phyloP scores from a whole-genome alignment of 1,284 basidiomycete genomes.

The Sporisorium sorghi region DNA sequence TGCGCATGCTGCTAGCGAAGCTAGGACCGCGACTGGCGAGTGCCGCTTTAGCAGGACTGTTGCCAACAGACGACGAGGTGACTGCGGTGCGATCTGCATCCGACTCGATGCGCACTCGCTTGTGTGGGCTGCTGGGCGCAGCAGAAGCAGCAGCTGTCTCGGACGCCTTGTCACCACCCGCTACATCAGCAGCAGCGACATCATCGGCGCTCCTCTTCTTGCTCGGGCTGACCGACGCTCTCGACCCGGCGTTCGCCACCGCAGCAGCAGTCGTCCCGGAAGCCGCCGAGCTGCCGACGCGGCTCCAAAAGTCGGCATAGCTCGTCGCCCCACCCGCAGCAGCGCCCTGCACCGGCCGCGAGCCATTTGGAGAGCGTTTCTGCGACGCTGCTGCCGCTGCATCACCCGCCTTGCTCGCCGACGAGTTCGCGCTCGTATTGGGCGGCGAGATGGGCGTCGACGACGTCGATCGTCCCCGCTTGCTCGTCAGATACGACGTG shows the following conservation, averaged over 20 bases:
- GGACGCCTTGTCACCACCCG: not conserved
- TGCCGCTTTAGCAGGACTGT: constrained; percentile 37
- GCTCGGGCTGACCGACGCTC: constrained; percentile 28
- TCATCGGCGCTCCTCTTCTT: constrained; percentile 48
- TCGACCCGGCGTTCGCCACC: too few relatives aligned
- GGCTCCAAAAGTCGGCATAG: constrained; percentile 61
- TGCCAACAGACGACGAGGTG: constrained; percentile 6
- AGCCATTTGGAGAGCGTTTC: constrained; percentile 17
- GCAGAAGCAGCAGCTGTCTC: too few relatives aligned
- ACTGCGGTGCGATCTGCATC: constrained; percentile 17
- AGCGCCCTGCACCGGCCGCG: constrained; percentile 3
- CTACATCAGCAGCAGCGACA: constrained; percentile 3
- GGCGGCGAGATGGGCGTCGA: constrained; percentile 47
- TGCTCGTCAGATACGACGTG: constrained; percentile 33
- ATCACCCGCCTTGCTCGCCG: constrained; percentile 14
- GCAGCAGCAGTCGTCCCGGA: constrained; percentile 7
- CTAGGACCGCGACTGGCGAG: constrained; percentile 39
- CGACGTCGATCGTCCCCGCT: constrained; percentile 37
- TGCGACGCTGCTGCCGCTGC: constrained; percentile 1
- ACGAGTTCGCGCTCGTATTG: constrained; percentile 26
- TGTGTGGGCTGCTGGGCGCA: constrained; percentile 35
- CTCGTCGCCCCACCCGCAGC: constrained; percentile 38
- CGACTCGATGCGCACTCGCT: constrained; percentile 44
- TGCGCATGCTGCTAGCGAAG: constrained; percentile 32
- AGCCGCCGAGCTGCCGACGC: constrained; percentile 41